Conservation (phyloP, 768 basidiomycete species). For the Pulveroboletus frians region DNA sequence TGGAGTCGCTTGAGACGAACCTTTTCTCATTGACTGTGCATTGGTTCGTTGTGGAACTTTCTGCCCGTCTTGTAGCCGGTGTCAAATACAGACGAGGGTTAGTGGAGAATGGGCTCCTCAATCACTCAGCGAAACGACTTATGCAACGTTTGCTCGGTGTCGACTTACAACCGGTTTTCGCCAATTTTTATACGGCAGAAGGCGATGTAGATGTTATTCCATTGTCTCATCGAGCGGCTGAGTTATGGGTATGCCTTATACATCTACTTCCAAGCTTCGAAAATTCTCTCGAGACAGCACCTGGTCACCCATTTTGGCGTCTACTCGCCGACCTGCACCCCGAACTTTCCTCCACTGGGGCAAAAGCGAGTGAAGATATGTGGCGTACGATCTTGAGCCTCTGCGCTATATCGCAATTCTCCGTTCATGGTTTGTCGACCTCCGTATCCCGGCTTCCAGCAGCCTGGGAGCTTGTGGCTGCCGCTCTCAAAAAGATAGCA, state of each 20-base stretch:
- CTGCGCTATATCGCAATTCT: slow-evolving; percentile 77
- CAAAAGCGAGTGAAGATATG: slow-evolving; percentile 56
- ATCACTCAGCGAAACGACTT: slow-evolving; percentile 35
- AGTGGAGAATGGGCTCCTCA: slow-evolving; percentile 18
- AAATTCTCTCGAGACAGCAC: slow-evolving; percentile 12
- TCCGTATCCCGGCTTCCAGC: slow-evolving; percentile 40
- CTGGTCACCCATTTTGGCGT: slow-evolving; percentile 42
- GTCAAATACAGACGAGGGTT: slow-evolving; percentile 27
- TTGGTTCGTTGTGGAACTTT: slow-evolving; percentile 64
- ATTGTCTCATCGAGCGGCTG: slow-evolving; percentile 43
- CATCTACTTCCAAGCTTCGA: slow-evolving; percentile 42
- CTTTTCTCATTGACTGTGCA: slow-evolving; percentile 39
- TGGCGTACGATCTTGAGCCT: slow-evolving; percentile 70
- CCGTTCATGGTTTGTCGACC: slow-evolving; percentile 43
- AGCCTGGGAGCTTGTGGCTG: slow-evolving; percentile 61
- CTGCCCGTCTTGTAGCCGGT: slow-evolving; percentile 34
- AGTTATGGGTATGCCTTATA: slow-evolving; percentile 72
- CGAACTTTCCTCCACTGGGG: slow-evolving; percentile 27
- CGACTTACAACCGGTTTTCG: slow-evolving; percentile 39
- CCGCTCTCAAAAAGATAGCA: slow-evolving; percentile 55
- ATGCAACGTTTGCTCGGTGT: slow-evolving; percentile 48
- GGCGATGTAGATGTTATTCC: slow-evolving; percentile 30
- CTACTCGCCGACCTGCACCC: slow-evolving; percentile 36
- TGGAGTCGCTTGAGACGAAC: slow-evolving; percentile 34
- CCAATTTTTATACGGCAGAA: slow-evolving; percentile 16